Base-by-base conservation (phyloP, 352 stramenopile genomes). In the Blastocystis sp. region DNA sequence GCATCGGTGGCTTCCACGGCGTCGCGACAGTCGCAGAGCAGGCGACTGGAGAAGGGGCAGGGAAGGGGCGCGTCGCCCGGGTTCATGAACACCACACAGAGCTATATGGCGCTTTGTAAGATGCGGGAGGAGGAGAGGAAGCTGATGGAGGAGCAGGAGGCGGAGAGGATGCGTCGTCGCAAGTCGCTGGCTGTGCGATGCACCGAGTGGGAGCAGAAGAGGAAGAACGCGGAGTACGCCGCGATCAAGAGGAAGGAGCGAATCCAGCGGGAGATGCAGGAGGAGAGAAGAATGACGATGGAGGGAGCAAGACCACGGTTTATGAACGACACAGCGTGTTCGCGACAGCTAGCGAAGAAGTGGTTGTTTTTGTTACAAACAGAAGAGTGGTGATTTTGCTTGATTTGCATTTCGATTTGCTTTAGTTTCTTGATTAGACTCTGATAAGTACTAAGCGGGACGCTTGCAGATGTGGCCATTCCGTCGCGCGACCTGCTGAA, bases 371-470 rank as follows among this genome's bases (percentile, higher is more conserved):
- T 66, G 34, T 69, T 84, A 66, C 73, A 84, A 84, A 84, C 39
- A 84, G 26, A 34, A n/a, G 37, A 64, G 13, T 84, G 73, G 29
- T 66, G 53, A 26, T 84, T 29, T 47, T 84, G 73, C 43, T 73
- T 29, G 23, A 64, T 34, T n/a, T 84, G 73, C n/a, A 68, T 15
- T 43, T 84, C 29, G n/a, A 84, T 37, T 45, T 84, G 73, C n/a
- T 20, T 39, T 34, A 84, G 59, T 45, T 84, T 84, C 73, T 84
- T 84, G 45, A 84, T 84, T 5, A 84, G 56, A 7, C 11, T 47
- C n/a, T 84, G 73, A 43, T 84, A 84, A 2, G 43, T 84, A 23
- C 50, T 68, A 18, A 84, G 29, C 15, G 73, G 47, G 68, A 84
- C 47, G 55, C 73, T 41, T 18, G 53, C 20, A 3, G 29, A 39